Conservation (phyloP, 2,329 filamentous ascomycete species). For the Sporothrix curviconia region DNA sequence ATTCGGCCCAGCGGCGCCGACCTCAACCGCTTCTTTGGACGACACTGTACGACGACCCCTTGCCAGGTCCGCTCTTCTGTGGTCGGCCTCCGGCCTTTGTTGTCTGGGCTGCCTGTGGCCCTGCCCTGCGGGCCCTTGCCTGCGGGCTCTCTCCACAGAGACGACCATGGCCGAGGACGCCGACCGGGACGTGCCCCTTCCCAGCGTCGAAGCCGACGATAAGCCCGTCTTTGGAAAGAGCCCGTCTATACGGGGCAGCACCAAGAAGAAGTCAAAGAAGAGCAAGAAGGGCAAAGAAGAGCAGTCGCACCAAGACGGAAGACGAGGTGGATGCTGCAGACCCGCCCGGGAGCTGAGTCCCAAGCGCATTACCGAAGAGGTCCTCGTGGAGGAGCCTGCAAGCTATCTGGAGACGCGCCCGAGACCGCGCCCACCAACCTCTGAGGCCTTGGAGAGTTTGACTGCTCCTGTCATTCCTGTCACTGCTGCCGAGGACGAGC, state of each 20-base stretch:
- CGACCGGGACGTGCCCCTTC: neutral
- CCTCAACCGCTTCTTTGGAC: conserved; percentile 12
- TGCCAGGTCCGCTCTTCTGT: too few relatives aligned
- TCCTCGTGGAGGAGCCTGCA: conserved; percentile 7
- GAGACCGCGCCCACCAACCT: too few relatives aligned
- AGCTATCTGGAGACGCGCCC: neutral
- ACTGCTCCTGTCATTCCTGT: too few relatives aligned
- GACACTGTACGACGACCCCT: neutral
- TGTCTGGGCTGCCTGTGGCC: neutral
- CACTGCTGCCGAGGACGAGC: too few relatives aligned
- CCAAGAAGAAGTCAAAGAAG: conserved; percentile 4
- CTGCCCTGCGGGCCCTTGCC: neutral
- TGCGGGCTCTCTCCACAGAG: neutral
- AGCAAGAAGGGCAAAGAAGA: conserved; percentile 9
- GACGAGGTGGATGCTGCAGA: neutral
- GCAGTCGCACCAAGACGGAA: neutral
- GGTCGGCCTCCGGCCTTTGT: neutral
- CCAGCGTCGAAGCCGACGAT: neutral
- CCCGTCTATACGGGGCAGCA: conserved; percentile 1
- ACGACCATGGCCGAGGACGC: neutral
- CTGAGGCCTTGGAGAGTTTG: too few relatives aligned
- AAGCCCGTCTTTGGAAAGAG: neutral
- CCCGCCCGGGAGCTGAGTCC: neutral
- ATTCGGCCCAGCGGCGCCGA: conserved; percentile 1
- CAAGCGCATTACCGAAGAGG: neutral